Base-by-base conservation (phyloP, 257 asterid species). In the Solanum corneliomulleri region DNA sequence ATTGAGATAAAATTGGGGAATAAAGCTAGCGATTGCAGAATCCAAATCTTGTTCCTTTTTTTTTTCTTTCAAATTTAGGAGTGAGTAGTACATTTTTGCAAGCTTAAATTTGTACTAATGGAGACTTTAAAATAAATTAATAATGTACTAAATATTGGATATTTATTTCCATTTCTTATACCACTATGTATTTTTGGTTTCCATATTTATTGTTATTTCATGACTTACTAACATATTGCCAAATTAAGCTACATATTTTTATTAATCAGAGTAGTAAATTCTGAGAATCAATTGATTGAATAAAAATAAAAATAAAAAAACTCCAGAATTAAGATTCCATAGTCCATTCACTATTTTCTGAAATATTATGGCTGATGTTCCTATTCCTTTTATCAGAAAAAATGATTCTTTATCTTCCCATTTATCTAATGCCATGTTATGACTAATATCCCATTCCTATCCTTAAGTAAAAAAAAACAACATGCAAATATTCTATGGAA, bases 301-400 rank as follows among this genome's bases (percentile, higher is more conserved):
- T 7, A 72, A 37, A 72, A 11, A 35, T 33, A 33, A 33, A 33
- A 33, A 33, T 33, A 37, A 72, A 10, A 2, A 11, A 74, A 49
- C 18, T 49, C 84, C 16, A 23, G 82, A 76, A 49, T 74, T 89
- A 69, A 88, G 87, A 88, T 88, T 89, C 90, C 89, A 86, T 86
- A 83, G 82, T 86, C 72, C 89, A 87, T 76, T 39, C 76, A 71
- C 85, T 86, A 88, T 87, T 89, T 87, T 44, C 77, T 64, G 56
- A 15, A 68, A 89, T 72, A 37, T n/a, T 45, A 58, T 81, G 41
- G 56, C 74, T 44, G 80, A 68, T 87, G 86, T 84, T 89, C 84
- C 29, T 56, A 52, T 87, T 23, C 62, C 83, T 87, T 82, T 89
- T 69, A 29, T 80, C 29, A 80, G 4, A 82, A 76, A 52, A 76